Conservation (phyloP, 768 basidiomycete species). For the Boletus sp. region DNA sequence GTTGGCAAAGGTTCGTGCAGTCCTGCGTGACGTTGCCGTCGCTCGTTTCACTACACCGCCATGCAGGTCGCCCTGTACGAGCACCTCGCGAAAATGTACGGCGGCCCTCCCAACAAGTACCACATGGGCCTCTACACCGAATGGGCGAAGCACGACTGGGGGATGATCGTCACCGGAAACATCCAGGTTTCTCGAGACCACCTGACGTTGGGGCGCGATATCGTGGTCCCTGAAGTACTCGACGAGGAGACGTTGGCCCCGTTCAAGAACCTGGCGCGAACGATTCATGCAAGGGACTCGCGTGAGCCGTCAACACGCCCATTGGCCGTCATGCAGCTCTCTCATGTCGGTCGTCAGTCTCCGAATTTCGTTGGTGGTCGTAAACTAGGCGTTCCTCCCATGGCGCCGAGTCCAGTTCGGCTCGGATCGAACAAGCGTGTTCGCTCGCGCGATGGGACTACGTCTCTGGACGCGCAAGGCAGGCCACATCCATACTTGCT, state of each 20-base stretch:
- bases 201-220: constrained; percentile 69
- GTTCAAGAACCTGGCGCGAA: constrained; percentile 48
- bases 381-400: constrained; percentile 52
- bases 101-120: constrained; percentile 68
- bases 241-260: constrained; percentile 44
- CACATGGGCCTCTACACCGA: constrained; percentile 66
- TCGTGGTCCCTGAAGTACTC: constrained; percentile 52
- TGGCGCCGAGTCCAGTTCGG: constrained; percentile 68
- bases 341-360: constrained; percentile 82
- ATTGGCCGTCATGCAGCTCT: constrained; percentile 79
- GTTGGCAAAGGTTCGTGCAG: constrained; percentile 49
- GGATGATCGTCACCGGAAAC: constrained; percentile 87
- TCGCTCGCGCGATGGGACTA: constrained; percentile 4
- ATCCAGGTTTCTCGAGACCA: constrained; percentile 65
- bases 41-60: not conserved
- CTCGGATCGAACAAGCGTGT: constrained; percentile 36
- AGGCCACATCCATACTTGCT: constrained; percentile 30
- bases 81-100: constrained; percentile 61
- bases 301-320: constrained; percentile 8
- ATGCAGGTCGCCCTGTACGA: constrained; percentile 88
- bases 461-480: constrained; percentile 4
- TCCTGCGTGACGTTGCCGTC: not conserved
- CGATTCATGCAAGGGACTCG: constrained; percentile 43
- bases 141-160: constrained; percentile 82
- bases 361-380: constrained; percentile 70